Percentiles rank a stretch among this genome's conserved stretches.
These are phyloP conservation scores for Ceratocystis albifundus DNA, from an alignment of 2,329 filamentous ascomycete species.

Conservation along the genomic window DNA sequence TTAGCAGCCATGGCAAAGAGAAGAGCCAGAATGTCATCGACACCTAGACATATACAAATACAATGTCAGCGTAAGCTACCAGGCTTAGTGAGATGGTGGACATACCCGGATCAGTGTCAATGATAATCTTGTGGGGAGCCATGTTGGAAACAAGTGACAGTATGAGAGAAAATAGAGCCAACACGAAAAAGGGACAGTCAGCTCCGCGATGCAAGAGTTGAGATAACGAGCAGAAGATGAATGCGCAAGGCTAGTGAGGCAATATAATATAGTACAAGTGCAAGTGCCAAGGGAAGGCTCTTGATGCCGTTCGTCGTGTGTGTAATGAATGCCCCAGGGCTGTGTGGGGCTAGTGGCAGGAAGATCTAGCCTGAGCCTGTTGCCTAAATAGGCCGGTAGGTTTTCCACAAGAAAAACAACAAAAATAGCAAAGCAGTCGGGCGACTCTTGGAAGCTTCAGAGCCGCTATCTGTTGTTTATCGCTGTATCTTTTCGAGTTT, in stretches of 20 bases:
- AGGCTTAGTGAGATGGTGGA: not conserved
- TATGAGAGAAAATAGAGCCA: not conserved
- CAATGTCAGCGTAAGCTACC: not conserved
- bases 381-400: not conserved
- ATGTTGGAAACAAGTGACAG: slow-evolving; percentile 32
- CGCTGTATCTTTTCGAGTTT: not conserved
- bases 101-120: slow-evolving; percentile 84
- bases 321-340: not conserved
- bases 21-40: slow-evolving; percentile 84
- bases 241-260: not conserved
- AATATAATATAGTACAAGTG: not conserved
- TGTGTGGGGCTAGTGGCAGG: not conserved
- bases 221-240: not conserved
- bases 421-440: not conserved
- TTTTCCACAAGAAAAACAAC: not conserved
- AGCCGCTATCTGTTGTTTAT: not conserved
- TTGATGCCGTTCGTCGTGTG: not conserved
- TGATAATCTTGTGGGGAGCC: slow-evolving; percentile 69
- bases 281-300: not conserved
- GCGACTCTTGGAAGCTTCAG: not conserved
- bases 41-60: slow-evolving; percentile 40
- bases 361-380: not conserved
- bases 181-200: not conserved
- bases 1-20: slow-evolving; percentile 73
- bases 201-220: not conserved